Evolutionary conservation across 129 eudicot genomes (phyloP), one percentile per base, ranked within the genome.

Genomic region (Mikania micrantha): DNA sequence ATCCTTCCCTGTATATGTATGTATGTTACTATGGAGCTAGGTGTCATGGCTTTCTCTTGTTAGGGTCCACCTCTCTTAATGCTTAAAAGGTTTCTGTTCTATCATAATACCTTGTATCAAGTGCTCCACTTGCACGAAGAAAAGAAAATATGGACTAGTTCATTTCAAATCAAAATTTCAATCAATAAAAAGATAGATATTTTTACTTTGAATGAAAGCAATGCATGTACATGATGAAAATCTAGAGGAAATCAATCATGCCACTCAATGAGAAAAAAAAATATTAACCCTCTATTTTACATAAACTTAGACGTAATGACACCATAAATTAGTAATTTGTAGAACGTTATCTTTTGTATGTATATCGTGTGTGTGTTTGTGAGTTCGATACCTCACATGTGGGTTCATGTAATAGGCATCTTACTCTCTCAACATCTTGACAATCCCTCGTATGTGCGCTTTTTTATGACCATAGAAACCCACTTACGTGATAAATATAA

Each of bases 71-170:
- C 21, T 44, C 69, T 45, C 76, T 58, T 70, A 57, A 27, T 58
- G 75, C 42, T 41, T 57, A 70, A 70, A 70, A 64, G 31, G 67
- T 58, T 58, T 58, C 57, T 42, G 42, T 34, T 60, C 35, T 32
- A 71, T 71, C 68, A 71, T 71, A 60, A 60, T 71, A 60, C 69
- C 69, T 60, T 47, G 62, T 47, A 72, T 72, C 54, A 74, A 85
- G 83, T 85, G 85, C 74, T 78, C 84, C 90, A 85, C 90, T 85
- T 73, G 29, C 78, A 70, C 81, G 63, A 41, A 73, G 66, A 67
- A 68, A 66, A 50, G 66, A 50, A 67, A 56, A 58, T 49, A 32
- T 27, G 44, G 74, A 42, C 58, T 59, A 71, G 34, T 60, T 39
- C 72, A 64, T 59, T 57, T 67, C 45, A 57, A 66, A 29, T 53